phyloP scores from a whole-genome alignment of 257 asterid genomes.

The Nemophila menziesii region DNA sequence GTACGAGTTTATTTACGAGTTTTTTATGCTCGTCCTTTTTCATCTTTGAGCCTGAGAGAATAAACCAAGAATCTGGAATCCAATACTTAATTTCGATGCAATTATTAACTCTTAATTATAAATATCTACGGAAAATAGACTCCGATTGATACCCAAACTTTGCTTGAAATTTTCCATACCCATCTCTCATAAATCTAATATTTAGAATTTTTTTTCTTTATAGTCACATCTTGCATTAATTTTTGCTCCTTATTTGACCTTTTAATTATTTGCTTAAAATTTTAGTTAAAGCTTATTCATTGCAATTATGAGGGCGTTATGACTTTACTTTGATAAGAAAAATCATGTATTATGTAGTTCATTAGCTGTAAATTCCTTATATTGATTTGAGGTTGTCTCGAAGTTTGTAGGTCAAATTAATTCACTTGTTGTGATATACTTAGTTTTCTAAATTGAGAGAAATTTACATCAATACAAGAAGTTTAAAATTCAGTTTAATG shows the following conservation, averaged over 20 bases:
- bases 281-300: not conserved
- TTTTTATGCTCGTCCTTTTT: no score
- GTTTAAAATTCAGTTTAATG: no score
- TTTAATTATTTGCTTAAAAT: no score
- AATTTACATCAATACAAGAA: constrained; percentile 2
- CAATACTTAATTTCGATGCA: no score
- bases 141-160: no score
- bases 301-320: not conserved
- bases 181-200: not conserved
- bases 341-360: not conserved
- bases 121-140: no score
- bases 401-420: not conserved
- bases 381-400: not conserved
- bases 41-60: no score
- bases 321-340: not conserved
- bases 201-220: not conserved
- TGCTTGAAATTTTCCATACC: not conserved
- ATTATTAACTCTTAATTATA: no score
- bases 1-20: no score
- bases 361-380: not conserved
- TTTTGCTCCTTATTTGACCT: not conserved
- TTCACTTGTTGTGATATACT: no score
- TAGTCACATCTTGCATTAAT: not conserved
- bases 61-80: no score
- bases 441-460: no score